phyloP scores from a whole-genome alignment of 257 asterid genomes.

The Gynochthodes officinalis region DNA sequence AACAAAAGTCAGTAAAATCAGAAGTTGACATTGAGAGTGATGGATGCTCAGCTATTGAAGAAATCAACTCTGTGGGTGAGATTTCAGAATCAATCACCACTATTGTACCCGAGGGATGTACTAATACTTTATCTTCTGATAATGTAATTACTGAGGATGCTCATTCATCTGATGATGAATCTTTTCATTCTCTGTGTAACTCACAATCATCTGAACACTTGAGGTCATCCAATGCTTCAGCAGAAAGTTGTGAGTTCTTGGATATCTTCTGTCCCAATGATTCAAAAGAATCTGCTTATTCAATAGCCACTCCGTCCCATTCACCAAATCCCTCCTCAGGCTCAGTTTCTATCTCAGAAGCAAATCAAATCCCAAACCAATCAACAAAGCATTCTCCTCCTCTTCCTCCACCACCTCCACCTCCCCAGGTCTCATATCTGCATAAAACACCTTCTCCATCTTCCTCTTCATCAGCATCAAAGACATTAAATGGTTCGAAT shows the following conservation, averaged over 20 bases:
- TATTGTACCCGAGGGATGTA: slow-evolving; percentile 16
- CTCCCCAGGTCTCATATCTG: slow-evolving; percentile 19
- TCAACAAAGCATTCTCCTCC: slow-evolving; percentile 4
- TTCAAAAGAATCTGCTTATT: slow-evolving; percentile 17
- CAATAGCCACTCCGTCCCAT: slow-evolving; percentile 5
- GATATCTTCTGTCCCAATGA: slow-evolving; percentile 31
- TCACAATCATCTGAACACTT: slow-evolving; percentile 48
- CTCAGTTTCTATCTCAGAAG: slow-evolving; percentile 6
- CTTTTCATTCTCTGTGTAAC: slow-evolving; percentile 68
- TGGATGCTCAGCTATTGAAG: slow-evolving; percentile 30
- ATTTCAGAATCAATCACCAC: slow-evolving; percentile 29
- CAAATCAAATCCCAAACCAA: background rate
- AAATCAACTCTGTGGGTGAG: slow-evolving; percentile 48
- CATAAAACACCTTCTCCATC: slow-evolving; percentile 11
- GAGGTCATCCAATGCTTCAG: slow-evolving; percentile 65
- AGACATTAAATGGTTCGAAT: slow-evolving; percentile 16
- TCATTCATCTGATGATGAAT: slow-evolving; percentile 64
- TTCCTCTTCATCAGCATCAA: slow-evolving; percentile 14
- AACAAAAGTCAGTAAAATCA: slow-evolving; percentile 18
- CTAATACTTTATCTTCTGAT: slow-evolving; percentile 27
- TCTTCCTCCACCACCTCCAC: slow-evolving; percentile 22
- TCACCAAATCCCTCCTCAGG: slow-evolving; percentile 5
- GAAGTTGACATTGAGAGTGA: slow-evolving; percentile 32
- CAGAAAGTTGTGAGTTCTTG: slow-evolving; percentile 37
- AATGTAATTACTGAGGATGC: slow-evolving; percentile 24